phyloP scores from a whole-genome alignment of 805 yeast genomes.

The Cyberlindnera subsufficiens region DNA sequence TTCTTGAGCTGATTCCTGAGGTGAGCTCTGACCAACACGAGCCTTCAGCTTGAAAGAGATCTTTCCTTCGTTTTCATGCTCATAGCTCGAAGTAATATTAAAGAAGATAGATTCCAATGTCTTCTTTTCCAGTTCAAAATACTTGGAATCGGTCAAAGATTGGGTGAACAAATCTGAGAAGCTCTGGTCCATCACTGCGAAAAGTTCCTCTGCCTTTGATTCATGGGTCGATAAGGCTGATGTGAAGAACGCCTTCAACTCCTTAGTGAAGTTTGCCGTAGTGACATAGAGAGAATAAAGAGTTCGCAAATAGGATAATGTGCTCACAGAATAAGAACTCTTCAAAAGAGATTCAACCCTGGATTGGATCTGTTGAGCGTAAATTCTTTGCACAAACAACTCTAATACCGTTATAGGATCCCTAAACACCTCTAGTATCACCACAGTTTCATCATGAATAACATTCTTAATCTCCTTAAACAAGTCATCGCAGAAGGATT shows the following conservation, averaged over 20 bases:
- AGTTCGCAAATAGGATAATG: constrained; percentile 70
- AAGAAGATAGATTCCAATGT: constrained; percentile 42
- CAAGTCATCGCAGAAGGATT: constrained; percentile 44
- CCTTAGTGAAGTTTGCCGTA: constrained; percentile 55
- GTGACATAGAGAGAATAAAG: constrained; percentile 60
- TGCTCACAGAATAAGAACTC: constrained; percentile 55
- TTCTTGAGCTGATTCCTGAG: constrained; percentile 9
- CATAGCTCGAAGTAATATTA: constrained; percentile 27
- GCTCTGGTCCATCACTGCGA: constrained; percentile 59
- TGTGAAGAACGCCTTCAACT: constrained; percentile 55
- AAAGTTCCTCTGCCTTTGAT: constrained; percentile 33
- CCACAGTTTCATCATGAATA: constrained; percentile 64
- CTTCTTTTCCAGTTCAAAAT: constrained; percentile 67
- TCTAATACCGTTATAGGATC: constrained; percentile 60
- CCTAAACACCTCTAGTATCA: constrained; percentile 68
- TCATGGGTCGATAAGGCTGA: constrained; percentile 32
- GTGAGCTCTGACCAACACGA: constrained; percentile 4
- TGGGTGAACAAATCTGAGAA: constrained; percentile 69
- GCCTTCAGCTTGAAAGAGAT: constrained; percentile 26
- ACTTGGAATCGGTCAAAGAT: constrained; percentile 58
- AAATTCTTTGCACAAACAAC: constrained; percentile 67
- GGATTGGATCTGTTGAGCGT: constrained; percentile 62
- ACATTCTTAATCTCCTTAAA: constrained; percentile 53
- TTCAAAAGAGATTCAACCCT: constrained; percentile 53
- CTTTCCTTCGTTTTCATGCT: constrained; percentile 25